Evolutionary conservation across 768 basidiomycete genomes (phyloP), one percentile per base, ranked within the genome.

Genomic region (Macrolepiota dolichaula): DNA sequence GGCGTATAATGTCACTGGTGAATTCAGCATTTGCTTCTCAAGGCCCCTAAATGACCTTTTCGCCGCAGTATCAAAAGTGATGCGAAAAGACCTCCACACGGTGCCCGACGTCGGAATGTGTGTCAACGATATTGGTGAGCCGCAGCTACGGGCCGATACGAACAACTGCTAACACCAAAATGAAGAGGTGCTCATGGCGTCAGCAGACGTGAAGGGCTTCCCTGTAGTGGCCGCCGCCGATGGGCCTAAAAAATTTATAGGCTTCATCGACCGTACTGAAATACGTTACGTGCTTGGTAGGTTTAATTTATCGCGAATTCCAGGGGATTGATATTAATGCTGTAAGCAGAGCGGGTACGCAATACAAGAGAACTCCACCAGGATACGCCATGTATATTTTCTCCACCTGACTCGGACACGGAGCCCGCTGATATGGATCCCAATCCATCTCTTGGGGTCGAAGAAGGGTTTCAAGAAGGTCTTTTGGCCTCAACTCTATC

Each of bases 201-300:
- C 82, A 44, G 91, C 89, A 0, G 79, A 85, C 53, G 91, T 93
- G 66, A 92, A 95, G 72, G 96, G 96, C 0, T 98, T 95, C 75
- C 97, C 97, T 0, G 84, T 99, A 47, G 82, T 97, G 27, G 83
- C 86, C 29, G 83, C 86, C 29, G 78, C 83, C 24, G 80, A 86
- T 69, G 77, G 83, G 27, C 77, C 78, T 63, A 70, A 78, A 55
- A 87, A 83, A 11, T 80, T 98, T 19, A 74, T 87, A 2, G 97
- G 96, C 5, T 96, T 96, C 74, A 92, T 98, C 64, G 89, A 91
- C 12, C 83, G 95, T 58, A 84, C 87, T 3, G 94, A 97, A 68
- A 74, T 99, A 53, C 83, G 84, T 53, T 91, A 91, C 71, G 94
- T 96, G 1, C 77, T 98, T 59, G 92, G 95, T 95, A 64, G 38